Base-by-base conservation (phyloP, 768 basidiomycete genomes). In the Xerocomellus intermedius region DNA sequence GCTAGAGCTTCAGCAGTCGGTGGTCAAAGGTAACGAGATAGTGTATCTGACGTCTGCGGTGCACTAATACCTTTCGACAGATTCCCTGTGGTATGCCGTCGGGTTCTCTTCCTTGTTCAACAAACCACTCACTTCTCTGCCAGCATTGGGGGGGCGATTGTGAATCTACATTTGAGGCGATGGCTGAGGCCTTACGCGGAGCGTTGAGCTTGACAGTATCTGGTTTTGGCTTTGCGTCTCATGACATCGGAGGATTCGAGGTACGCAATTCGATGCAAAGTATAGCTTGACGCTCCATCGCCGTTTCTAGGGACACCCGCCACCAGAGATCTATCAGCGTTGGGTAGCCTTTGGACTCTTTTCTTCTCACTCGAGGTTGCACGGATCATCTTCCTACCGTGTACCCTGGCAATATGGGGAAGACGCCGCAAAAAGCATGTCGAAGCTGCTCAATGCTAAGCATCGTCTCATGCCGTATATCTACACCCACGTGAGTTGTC, bases 201-300 rank as follows among this genome's bases (percentile, higher is more conserved):
- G 75, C 76, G 17, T 70, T 91, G n/a, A 84, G 83, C 37, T 69
- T 89, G 50, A 85, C 84, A 1, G 55, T 78, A 5, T 87, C 86
- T 30, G 87, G 88, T 1, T 91, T 88, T 60, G 85, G 79, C 0
- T 89, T 82, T 69, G 81, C 85, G 8, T 84, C 84, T 17, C 86
- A 87, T 67, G 88, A 91, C 64, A 87, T 91, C 52, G 88, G 87
- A 24, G 87, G 87, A 1, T 90, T 88, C 59, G 87, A 89, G 74
- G 82, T 79, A 43, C 42, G 74, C 2, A 8, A 19, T 59, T 30
- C 6, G 8, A 37, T 35, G 19, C 26, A 16, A 41, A 26, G 17
- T 7, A 21, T 12, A 32, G 12, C 9, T 30, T 19, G 41, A 49
- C 9, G 16, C 30, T 30, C 19, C 24, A 57, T 13, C 8, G 3